Evolutionary conservation across 176 grass and related monocot genomes (phyloP).

Genomic region (Saccharum officinarum): DNA sequence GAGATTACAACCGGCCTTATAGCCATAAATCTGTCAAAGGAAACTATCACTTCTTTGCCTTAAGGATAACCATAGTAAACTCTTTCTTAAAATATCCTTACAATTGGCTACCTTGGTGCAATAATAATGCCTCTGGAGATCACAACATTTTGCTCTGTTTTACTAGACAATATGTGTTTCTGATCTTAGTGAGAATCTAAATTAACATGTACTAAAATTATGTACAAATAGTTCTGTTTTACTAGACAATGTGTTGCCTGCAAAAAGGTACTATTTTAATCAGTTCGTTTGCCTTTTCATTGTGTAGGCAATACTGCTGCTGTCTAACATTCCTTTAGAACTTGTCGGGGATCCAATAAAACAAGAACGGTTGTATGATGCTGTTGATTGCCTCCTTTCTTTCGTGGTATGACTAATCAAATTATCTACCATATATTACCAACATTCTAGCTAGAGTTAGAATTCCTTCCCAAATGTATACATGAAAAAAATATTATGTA

Average conservation of each 20-base stretch:
- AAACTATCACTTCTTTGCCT: not conserved
- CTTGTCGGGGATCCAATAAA: constrained; percentile 28
- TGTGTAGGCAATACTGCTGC: constrained; percentile 26
- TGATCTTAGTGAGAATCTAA: not conserved
- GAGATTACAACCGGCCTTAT: not conserved
- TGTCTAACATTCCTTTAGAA: constrained; percentile 34
- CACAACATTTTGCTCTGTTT: not conserved
- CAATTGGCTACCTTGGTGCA: not conserved
- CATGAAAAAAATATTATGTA: not conserved
- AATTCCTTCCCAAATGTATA: not conserved
- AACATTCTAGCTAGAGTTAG: not conserved
- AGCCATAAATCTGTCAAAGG: not conserved
- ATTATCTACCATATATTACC: not conserved
- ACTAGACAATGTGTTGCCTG: not conserved
- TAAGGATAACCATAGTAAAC: not conserved
- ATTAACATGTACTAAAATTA: not conserved
- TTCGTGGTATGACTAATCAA: constrained; percentile 20
- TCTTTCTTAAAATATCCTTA: not conserved
- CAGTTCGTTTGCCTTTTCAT: not conserved
- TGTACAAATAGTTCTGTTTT: not conserved
- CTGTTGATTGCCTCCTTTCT: constrained; percentile 43
- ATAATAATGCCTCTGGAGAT: not conserved
- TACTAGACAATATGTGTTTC: not conserved
- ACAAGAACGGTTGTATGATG: constrained; percentile 36
- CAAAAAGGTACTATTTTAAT: not conserved